phyloP scores from a whole-genome alignment of 768 basidiomycete genomes.

The Cystobasidium tubakii region DNA sequence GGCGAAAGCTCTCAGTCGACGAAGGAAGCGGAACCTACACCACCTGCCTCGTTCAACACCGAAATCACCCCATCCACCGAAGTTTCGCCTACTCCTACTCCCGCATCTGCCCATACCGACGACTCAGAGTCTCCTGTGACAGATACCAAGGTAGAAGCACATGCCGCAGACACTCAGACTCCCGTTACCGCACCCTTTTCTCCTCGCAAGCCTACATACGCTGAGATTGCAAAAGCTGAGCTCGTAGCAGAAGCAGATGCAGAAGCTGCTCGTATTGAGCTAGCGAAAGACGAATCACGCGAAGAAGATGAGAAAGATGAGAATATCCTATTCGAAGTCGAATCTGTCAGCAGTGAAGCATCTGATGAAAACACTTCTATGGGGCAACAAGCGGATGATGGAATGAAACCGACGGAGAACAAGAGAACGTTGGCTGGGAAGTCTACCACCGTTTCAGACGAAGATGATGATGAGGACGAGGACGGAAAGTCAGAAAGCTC shows the following conservation, averaged over 20 bases:
- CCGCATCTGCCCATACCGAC: neutral
- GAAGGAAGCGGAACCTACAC: neutral
- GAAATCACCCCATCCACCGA: neutral
- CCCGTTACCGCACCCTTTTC: neutral
- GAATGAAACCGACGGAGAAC: too few species aligned
- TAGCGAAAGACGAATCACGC: neutral
- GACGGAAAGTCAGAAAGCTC: neutral
- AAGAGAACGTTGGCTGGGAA: neutral
- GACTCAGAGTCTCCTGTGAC: neutral
- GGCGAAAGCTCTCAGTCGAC: neutral
- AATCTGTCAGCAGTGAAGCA: neutral
- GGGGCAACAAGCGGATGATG: too few species aligned
- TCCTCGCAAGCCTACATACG: neutral
- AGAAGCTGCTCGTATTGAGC: neutral
- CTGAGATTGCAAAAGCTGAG: neutral
- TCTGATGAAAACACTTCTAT: neutral
- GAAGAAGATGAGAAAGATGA: neutral
- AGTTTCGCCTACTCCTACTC: neutral
- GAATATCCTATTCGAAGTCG: neutral
- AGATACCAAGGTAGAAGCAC: too few species aligned
- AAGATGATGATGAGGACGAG: neutral
- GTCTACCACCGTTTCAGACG: neutral
- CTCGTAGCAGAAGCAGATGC: neutral
- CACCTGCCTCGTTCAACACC: neutral
- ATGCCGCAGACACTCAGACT: too few species aligned